Base-by-base conservation (phyloP, 2,329 filamentous ascomycete species). In the Sclerotiophoma versabilis region DNA sequence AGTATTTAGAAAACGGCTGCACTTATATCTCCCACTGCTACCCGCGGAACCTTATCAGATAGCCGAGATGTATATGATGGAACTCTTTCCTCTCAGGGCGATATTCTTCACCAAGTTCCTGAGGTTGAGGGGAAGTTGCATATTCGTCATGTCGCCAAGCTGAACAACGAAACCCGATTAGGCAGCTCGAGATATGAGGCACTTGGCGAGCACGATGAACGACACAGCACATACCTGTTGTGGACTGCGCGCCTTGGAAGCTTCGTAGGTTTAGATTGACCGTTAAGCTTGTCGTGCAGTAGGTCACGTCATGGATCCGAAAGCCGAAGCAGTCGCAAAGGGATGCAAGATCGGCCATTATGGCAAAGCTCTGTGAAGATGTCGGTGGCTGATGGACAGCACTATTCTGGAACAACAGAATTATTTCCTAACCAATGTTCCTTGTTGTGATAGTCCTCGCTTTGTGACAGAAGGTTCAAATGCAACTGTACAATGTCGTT, bases 101-200 rank as follows among this genome's bases (percentile, higher is more conserved):
- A 29, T 20, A 10, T 22, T 17, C 10, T n/a, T 42, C 23, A 15
- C 32, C 30, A 10, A 22, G 11, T 42, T 29, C 25, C 12, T 43
- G 26, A 19, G 32, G 37, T 57, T 37, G 49, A 51, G 59, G 53
- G 54, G 50, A 53, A 59, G 46, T 36, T 54, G 54, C 44, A 49
- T 57, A 45, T 33, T 49, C 50, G 56, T 57, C 59, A 54, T 61
- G 55, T 48, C 33, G 49, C 46, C 44, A 55, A 54, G 32, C 53
- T 64, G 54, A 53, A 52, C 46, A 22, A 45, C 52, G 57, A 59
- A 50, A 25, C 63, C 55, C 29, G 37, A 61, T 54, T 52, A 62
- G 61, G 63, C 55, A 64, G 63, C 59, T 64, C 39, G 19, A 41
- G 49, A 51, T 56, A 51, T 32, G 26, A 25, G 17, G 15, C 25